Percentiles rank a stretch among this genome's conserved stretches.
Evolutionary conservation across 805 yeast genomes (phyloP).

Genomic region (Nakazawaea ishiwadae): DNA sequence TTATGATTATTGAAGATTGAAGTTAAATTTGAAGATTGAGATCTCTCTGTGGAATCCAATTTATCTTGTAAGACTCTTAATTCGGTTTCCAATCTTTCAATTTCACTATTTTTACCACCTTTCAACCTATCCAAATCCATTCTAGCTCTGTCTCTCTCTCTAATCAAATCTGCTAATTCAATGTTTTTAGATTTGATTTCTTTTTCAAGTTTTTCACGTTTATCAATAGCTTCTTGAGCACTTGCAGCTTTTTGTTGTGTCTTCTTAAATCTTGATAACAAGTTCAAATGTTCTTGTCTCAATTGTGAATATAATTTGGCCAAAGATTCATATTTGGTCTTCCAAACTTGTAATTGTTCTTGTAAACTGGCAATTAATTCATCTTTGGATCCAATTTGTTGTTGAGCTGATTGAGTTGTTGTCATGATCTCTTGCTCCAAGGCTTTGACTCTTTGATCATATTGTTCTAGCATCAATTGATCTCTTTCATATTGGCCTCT

Average conservation of each 20-base stretch:
- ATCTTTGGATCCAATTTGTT: conserved; percentile 72
- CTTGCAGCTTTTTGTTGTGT: conserved; percentile 80
- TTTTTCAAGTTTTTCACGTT: conserved; percentile 74
- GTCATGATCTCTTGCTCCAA: conserved; percentile 68
- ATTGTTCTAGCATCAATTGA: conserved; percentile 78
- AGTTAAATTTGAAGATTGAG: conserved; percentile 59
- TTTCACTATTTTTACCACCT: conserved; percentile 60
- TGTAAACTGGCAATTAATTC: conserved; percentile 64
- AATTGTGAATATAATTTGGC: conserved; percentile 88
- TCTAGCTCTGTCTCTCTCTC: conserved; percentile 86
- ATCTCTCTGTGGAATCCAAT: conserved; percentile 54
- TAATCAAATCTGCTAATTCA: conserved; percentile 82
- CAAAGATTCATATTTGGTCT: conserved; percentile 79
- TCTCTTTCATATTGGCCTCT: conserved; percentile 83
- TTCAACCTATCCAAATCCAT: conserved; percentile 69
- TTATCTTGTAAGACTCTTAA: conserved; percentile 55
- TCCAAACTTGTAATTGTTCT: conserved; percentile 76
- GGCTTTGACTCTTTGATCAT: conserved; percentile 78
- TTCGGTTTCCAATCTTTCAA: conserved; percentile 61
- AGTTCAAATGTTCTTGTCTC: conserved; percentile 84
- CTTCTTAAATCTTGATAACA: conserved; percentile 73
- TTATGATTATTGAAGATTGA: conserved; percentile 58
- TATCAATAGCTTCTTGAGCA: conserved; percentile 87
- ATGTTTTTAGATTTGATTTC: conserved; percentile 82
- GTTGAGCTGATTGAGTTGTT: conserved; percentile 59